phyloP scores from a whole-genome alignment of 192 early-diverging fungal species.

The Podila verticillata region DNA sequence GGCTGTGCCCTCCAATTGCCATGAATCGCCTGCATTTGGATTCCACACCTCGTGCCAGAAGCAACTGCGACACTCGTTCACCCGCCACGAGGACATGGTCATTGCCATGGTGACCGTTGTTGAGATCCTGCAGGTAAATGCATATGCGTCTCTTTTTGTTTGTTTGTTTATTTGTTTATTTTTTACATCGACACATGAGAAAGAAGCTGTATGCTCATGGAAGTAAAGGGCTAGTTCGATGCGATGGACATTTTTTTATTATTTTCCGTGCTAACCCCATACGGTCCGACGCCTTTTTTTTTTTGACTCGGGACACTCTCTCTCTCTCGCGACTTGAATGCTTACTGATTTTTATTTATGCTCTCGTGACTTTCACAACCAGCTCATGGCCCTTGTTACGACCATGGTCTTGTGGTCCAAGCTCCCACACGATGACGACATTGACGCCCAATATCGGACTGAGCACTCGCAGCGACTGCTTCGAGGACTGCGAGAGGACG shows the following conservation, averaged over 20 bases:
- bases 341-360: neutral
- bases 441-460: constrained; percentile 1
- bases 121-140: constrained; percentile 28
- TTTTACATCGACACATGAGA: neutral
- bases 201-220: neutral
- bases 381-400: constrained; percentile 21
- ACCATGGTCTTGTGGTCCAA: constrained; percentile 7
- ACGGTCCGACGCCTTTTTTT: no score
- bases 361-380: neutral
- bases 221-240: no score
- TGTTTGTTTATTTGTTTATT: neutral
- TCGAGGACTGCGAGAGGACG: constrained; percentile 21
- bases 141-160: no score
- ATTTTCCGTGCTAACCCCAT: neutral
- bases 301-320: no score
- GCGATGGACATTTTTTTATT: no score
- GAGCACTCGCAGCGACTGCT: constrained; percentile 27
- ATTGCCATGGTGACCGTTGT: neutral
- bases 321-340: neutral
- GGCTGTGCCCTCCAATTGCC: constrained; percentile 26
- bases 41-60: constrained; percentile 16
- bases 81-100: neutral
- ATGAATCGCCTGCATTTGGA: constrained; percentile 28
- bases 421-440: constrained; percentile 7
- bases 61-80: constrained; percentile 15